Evolutionary conservation across 495 filamentous ascomycete species (phyloP).

Genomic region (Parathielavia appendiculata): DNA sequence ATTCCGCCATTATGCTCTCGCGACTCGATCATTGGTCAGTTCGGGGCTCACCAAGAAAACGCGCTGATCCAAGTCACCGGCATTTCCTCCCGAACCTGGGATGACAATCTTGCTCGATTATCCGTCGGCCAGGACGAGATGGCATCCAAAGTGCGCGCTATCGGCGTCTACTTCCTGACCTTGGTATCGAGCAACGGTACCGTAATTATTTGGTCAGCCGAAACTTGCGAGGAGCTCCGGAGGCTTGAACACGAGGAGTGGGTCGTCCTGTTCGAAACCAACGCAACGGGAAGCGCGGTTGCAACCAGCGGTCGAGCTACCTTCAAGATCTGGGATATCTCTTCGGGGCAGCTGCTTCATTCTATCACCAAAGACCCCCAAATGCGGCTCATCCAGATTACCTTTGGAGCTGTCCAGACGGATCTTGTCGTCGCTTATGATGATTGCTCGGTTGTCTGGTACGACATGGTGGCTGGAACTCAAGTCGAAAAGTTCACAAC

Average conservation of each 20-base stretch:
- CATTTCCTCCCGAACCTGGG: background rate
- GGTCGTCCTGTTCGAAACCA: constrained; percentile 3
- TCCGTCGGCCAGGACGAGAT: constrained; percentile 1
- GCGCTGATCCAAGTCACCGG: background rate
- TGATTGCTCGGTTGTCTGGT: constrained; percentile 2
- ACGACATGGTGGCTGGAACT: background rate
- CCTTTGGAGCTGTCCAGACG: background rate
- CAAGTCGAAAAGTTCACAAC: background rate
- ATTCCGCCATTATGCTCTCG: constrained; percentile 2
- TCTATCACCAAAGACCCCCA: background rate
- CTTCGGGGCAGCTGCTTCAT: background rate
- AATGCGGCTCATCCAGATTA: background rate
- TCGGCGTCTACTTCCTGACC: background rate
- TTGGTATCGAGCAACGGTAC: background rate
- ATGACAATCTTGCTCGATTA: constrained; percentile 4
- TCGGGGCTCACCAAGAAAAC: constrained; percentile 1
- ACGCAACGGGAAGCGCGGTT: background rate
- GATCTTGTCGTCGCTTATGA: constrained; percentile 6
- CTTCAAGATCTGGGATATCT: constrained; percentile 10
- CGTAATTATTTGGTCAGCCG: constrained; percentile 1
- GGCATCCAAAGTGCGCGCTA: background rate
- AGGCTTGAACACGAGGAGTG: constrained; percentile 5
- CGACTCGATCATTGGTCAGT: constrained; percentile 1
- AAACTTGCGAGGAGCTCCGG: constrained; percentile 3
- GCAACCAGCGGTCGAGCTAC: constrained; percentile 1